Base-by-base conservation (phyloP, 805 yeast genomes). In the Yueomyces sinensis region DNA sequence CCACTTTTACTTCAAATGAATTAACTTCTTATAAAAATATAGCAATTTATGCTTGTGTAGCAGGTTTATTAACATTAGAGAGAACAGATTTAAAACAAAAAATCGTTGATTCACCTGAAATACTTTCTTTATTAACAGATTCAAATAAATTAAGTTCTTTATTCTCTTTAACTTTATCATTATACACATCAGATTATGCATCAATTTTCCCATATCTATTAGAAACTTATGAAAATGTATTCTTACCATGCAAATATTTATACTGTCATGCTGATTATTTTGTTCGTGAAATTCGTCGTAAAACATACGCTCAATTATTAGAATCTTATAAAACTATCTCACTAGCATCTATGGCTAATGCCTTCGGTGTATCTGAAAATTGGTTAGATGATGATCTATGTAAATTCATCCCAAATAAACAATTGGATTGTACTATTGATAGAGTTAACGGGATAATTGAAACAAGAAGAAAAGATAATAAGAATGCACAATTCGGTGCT, bases 381-480 rank as follows among this genome's bases (percentile, higher is more conserved):
- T 91, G 86, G 52, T 64, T 91, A 50, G 98, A 91, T 58, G 63
- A 62, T 35, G 98, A 91, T 56, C 65, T 91, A 46, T 74, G 94
- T 49, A 81, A 77, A 53, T 84, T 89, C 54, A 84, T 91, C 47
- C 95, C 96, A 27, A 87, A 78, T 59, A 86, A 87, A 55, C 84
- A 84, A 60, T 70, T 91, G 54, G 89, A 87, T 62, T 91, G 98
- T 62, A 87, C 91, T 34, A 84, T 91, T 52, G 98, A 91, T 57
- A 74, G 83, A 52, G 97, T 91, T 34, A 83, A 86, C 57, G 97
- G 94, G 13, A 83, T 91, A 41, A 82, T 91, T 43, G 93, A 83
- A 56, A 91, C 98, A 14, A 91, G 86, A 59, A 72, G 97, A 46
- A 95, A 96, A 2, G 98, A 91, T 57, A 86, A 81, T 62, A 91